phyloP scores from a whole-genome alignment of 2,329 filamentous ascomycete species.

The Paramyrothecium sp. region DNA sequence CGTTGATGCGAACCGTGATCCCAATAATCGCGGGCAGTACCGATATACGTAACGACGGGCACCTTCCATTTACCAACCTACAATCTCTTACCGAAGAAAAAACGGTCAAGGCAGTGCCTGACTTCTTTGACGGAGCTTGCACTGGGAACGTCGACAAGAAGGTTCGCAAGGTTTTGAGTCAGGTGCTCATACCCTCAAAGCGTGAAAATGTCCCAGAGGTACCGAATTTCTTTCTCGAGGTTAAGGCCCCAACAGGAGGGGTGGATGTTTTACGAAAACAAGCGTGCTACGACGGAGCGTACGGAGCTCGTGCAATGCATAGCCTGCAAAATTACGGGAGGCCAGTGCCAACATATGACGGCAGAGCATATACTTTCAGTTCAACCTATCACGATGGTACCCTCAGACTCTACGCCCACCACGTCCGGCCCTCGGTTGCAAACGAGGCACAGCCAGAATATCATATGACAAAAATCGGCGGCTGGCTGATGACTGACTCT shows the following conservation, averaged over 20 bases:
- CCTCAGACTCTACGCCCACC: slow-evolving; percentile 35
- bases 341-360: slow-evolving; percentile 29
- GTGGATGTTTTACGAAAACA: slow-evolving; percentile 26
- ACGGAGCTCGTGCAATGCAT: slow-evolving; percentile 33
- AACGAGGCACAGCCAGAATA: slow-evolving; percentile 32
- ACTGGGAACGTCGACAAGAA: slow-evolving; percentile 15
- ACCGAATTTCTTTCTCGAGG: slow-evolving; percentile 40
- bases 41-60: slow-evolving; percentile 4
- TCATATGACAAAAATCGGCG: slow-evolving; percentile 33
- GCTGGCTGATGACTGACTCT: slow-evolving; percentile 23
- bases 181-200: slow-evolving; percentile 28
- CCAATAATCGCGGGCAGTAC: slow-evolving; percentile 23
- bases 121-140: slow-evolving; percentile 27
- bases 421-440: slow-evolving; percentile 25
- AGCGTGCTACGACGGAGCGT: slow-evolving; percentile 33
- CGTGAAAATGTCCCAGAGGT: slow-evolving; percentile 21
- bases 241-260: slow-evolving; percentile 30
- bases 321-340: slow-evolving; percentile 31
- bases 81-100: slow-evolving; percentile 27
- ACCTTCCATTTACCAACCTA: slow-evolving; percentile 30
- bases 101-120: slow-evolving; percentile 21
- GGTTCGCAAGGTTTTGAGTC: slow-evolving; percentile 12
- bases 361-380: slow-evolving; percentile 34
- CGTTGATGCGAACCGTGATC: slow-evolving; percentile 27
- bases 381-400: slow-evolving; percentile 32